A percentile compares a stretch with the other conserved stretches of the same genome.
Evolutionary conservation across 2,329 filamentous ascomycete genomes (phyloP).

Genomic region (Colletotrichum spaethianum): DNA sequence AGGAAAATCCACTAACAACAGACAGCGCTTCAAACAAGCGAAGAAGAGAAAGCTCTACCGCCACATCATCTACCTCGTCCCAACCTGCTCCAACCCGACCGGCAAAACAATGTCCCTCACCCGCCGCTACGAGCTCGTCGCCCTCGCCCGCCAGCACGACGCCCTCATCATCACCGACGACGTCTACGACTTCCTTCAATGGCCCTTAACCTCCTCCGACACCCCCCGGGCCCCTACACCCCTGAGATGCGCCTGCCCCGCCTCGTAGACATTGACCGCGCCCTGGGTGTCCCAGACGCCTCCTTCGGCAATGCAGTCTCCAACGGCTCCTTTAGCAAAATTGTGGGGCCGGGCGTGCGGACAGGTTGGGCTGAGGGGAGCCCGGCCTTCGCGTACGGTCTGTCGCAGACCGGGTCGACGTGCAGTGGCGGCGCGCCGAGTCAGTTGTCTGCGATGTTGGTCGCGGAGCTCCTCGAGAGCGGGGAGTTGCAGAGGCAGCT

Average conservation of each 20-base stretch:
- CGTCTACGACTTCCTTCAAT: slow-evolving; percentile 94
- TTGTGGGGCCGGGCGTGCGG: slow-evolving; percentile 83
- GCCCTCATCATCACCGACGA: slow-evolving; percentile 91
- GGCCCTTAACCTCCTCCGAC: slow-evolving; percentile 62
- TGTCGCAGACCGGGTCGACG: slow-evolving; percentile 68
- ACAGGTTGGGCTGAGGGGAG: slow-evolving; percentile 91
- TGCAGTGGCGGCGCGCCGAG: slow-evolving; percentile 71
- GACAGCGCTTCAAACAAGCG: slow-evolving; percentile 35
- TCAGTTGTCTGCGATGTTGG: slow-evolving; percentile 67
- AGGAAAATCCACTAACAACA: not conserved
- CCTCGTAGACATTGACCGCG: slow-evolving; percentile 83
- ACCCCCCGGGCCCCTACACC: slow-evolving; percentile 49
- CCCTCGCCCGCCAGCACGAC: slow-evolving; percentile 83
- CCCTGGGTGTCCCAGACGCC: slow-evolving; percentile 68
- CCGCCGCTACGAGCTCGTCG: slow-evolving; percentile 78
- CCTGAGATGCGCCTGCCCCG: slow-evolving; percentile 73
- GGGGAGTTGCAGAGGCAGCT: slow-evolving; percentile 63
- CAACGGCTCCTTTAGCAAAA: slow-evolving; percentile 93
- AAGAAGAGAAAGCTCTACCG: slow-evolving; percentile 80
- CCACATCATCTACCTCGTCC: slow-evolving; percentile 90
- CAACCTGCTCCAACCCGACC: slow-evolving; percentile 91
- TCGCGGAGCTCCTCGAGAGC: slow-evolving; percentile 62
- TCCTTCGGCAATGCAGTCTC: slow-evolving; percentile 84
- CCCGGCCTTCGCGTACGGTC: slow-evolving; percentile 64
- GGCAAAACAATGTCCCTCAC: slow-evolving; percentile 83